Evolutionary conservation across 2,329 filamentous ascomycete species (phyloP).

Genomic region (Blastomyces gilchristii): DNA sequence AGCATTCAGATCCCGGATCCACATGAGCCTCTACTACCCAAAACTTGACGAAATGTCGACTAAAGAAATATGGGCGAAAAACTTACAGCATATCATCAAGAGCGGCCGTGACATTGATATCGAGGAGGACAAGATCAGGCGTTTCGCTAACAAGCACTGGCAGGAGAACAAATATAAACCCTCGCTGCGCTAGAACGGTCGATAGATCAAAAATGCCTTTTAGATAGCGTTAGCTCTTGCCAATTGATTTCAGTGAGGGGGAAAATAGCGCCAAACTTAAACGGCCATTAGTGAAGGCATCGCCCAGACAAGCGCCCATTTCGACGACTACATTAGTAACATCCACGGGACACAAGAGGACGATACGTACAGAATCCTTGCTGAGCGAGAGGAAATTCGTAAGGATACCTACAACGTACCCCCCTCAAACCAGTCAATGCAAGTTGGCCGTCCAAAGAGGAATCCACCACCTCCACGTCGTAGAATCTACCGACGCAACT

Average conservation of each 20-base stretch:
- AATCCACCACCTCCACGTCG: background rate
- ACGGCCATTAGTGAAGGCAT: background rate
- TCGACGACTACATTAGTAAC: constrained; percentile 6
- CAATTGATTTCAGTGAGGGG: constrained; percentile 14
- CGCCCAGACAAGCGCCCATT: constrained; percentile 5
- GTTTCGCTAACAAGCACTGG: constrained; percentile 14
- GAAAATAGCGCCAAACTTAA: background rate
- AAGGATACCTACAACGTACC: background rate
- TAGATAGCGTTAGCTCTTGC: constrained; percentile 28
- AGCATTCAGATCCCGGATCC: constrained; percentile 42
- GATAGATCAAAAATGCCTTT: constrained; percentile 31
- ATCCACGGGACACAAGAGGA: constrained; percentile 5
- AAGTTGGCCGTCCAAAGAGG: background rate
- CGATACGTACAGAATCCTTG: constrained; percentile 1
- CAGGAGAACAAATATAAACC: constrained; percentile 11
- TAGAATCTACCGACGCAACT: constrained; percentile 1
- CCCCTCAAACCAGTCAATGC: background rate
- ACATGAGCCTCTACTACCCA: constrained; percentile 37
- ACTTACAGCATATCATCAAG: constrained; percentile 15
- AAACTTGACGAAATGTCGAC: constrained; percentile 16
- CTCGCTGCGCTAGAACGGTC: constrained; percentile 25
- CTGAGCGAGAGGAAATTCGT: constrained; percentile 1
- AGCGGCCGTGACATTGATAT: constrained; percentile 9
- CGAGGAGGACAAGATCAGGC: constrained; percentile 13
- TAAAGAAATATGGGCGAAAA: constrained; percentile 19